Evolutionary conservation across 148 eudicot species (phyloP), one percentile per base, ranked within the genome.

Genomic region (Dianthus caryophyllus): DNA sequence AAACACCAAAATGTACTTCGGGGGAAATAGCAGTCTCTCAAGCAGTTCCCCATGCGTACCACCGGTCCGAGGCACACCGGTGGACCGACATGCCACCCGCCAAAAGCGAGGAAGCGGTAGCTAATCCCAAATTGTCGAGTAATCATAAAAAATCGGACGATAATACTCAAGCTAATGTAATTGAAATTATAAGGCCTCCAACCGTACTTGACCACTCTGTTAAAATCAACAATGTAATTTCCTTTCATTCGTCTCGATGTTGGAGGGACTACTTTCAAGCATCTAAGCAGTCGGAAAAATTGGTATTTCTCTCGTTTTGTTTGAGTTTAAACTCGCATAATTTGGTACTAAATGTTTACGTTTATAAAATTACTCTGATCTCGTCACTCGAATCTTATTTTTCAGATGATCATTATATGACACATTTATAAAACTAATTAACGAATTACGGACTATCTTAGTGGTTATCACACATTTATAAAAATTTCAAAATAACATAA

Each of bases 231-330:
- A 52, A 29, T 25, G 64, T 71, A 27, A 54, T 67, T 15, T 66
- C 69, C 33, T 84, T 86, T 65, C 84, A 78, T 74, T 81, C 87
- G 22, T 55, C 80, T 0, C 20, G 80, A 26, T 62, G 63, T 71
- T 89, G 96, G 96, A 83, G 63, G 66, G 73, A 65, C 30, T 79
- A 74, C 72, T 83, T 80, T 33, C 85, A 82, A 64, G 73, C 79
- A 70, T 77, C 86, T n/a, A 86, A 77, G 60, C 48, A 60, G 21
- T 78, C 89, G 21, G 58, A 78, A 73, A 83, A 86, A 71, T 76
- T 89, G 84, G 96, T 87, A 52, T 71, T 49, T 1, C 5, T n/a
- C n/a, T n/a, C n/a, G n/a, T n/a, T n/a, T n/a, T n/a, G n/a, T n/a
- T n/a, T n/a, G n/a, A n/a, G n/a, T n/a, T n/a, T n/a, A n/a, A n/a